Evolutionary conservation across 495 filamentous ascomycete genomes (phyloP), one percentile per base, ranked within the genome.

Genomic region (Daldinia loculata): DNA sequence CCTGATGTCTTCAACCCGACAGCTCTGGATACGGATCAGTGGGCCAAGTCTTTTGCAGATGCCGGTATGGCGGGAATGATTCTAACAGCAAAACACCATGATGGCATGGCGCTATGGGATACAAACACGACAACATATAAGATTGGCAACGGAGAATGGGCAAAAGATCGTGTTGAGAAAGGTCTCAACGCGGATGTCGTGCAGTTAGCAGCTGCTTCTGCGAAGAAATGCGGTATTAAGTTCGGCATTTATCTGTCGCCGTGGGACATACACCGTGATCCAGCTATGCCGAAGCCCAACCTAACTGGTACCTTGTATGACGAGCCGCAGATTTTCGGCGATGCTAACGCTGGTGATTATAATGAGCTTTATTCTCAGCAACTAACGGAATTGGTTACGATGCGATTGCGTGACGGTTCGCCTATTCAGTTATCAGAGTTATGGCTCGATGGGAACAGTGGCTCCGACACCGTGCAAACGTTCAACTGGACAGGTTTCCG

Each of bases 281-380:
- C 74, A 1, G 70, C 70, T 12, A 71, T 76, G 71, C 63, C 70
- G 22, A 76, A 76, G 45, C 38, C 61, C 0, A 26, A 61, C 1
- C 61, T 76, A 26, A 17, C 59, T 6, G 64, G 67, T 8, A 76
- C 74, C 7, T 41, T 71, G 7, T 76, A 71, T 26, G 74, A 76
- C 29, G 74, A 76, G 57, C 74, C 74, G 29, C 74, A 81, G 45
- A 80, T 76, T 15, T 84, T 75, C 56, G 81, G 78, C 14, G 82
- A 81, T 32, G 77, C 56, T n/a, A 79, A 74, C 29, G 76, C 79
- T 38, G 84, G 80, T 69, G 83, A 83, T 78, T 76, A 76, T 45
- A 76, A 76, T 7, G 67, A 71, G n/a, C 41, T 74, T 17, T 76
- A 76, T 32, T 50, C 67, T 11, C 70, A 62, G 38, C 74, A 76